These are phyloP conservation scores for Candida coquimbonensis DNA, from an alignment of 805 yeast species.

Conservation along the genomic window DNA sequence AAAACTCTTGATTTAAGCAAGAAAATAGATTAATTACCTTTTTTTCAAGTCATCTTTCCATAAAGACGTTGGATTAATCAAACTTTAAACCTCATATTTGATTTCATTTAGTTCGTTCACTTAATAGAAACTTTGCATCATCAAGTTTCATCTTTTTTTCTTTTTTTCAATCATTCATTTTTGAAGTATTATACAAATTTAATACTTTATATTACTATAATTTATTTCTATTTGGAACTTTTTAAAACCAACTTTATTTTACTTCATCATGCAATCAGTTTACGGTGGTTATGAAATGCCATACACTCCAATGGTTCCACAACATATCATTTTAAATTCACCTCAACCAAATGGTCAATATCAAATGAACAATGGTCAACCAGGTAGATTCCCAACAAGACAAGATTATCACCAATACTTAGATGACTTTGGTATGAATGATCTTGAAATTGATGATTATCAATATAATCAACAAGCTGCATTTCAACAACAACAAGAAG, in stretches of 20 bases:
- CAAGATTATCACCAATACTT: slow-evolving; percentile 11
- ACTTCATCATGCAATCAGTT: slow-evolving; percentile 18
- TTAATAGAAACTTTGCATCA: neutral
- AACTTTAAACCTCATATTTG: neutral
- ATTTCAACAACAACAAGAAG: slow-evolving; percentile 3
- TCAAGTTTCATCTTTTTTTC: neutral
- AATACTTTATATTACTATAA: neutral
- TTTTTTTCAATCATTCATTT: neutral
- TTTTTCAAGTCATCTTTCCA: neutral
- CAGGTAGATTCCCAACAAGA: slow-evolving; percentile 10
- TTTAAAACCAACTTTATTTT: neutral
- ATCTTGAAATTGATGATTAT: slow-evolving; percentile 5
- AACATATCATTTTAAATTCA: slow-evolving; percentile 19
- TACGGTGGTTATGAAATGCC: slow-evolving; percentile 20
- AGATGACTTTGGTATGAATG: slow-evolving; percentile 6
- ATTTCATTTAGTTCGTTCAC: slow-evolving; percentile 6
- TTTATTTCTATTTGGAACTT: neutral
- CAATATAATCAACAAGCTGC: slow-evolving; percentile 1
- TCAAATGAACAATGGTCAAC: neutral
- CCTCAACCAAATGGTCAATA: slow-evolving; percentile 14
- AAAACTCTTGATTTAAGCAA: neutral
- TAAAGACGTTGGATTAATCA: neutral
- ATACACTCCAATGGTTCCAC: slow-evolving; percentile 20
- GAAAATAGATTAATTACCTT: neutral
- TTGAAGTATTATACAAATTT: neutral